Evolutionary conservation across 768 basidiomycete species (phyloP), one percentile per base, ranked within the genome.

Genomic region (Mrakia frigida): DNA sequence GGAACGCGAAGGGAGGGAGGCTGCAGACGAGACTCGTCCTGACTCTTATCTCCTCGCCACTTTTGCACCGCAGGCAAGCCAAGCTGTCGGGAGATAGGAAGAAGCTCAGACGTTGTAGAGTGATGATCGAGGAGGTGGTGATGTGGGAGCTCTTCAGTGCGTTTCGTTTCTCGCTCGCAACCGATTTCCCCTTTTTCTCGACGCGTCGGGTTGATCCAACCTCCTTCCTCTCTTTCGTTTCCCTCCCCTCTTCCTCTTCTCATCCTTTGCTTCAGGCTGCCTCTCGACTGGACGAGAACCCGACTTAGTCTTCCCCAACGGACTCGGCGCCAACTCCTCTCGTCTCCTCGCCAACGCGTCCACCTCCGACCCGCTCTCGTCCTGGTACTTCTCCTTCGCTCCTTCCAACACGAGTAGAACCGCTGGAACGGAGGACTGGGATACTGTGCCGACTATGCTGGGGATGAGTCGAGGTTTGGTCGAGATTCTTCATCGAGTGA

Each of bases 211-310:
- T 28, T 28, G 43, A 46, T n/a, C n/a, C 43, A 46, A 46, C 9
- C 16, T 21, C 46, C 16, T 14, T 50, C 46, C 18, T 50, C 46
- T 50, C 46, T 50, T 18, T 6, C 10, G 2, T 50, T 2, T 18
- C 2, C 43, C 16, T 46, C 6, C 18, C 46, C 18, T 50, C 18
- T 6, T 41, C 39, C 11, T 41, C 39, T 41, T 41, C 39, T 41
- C 39, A 41, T 11, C 6, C 39, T 41, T 41, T 11, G 6, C 39
- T 25, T 14, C 31, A 69, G 39, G 37, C 71, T 72, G 53, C 21
- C 52, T 72, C 59, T 72, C 71, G 21, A 39, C 71, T 9, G 71
- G 71, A 6, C n/a, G 50, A 56, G 71, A 21, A 33, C 71, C 71
- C 3, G 71, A 72, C 39, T 33, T 60, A 25, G 39, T 68, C 37